phyloP scores from a whole-genome alignment of 176 grass and related monocot genomes.

The Triticum urartu region DNA sequence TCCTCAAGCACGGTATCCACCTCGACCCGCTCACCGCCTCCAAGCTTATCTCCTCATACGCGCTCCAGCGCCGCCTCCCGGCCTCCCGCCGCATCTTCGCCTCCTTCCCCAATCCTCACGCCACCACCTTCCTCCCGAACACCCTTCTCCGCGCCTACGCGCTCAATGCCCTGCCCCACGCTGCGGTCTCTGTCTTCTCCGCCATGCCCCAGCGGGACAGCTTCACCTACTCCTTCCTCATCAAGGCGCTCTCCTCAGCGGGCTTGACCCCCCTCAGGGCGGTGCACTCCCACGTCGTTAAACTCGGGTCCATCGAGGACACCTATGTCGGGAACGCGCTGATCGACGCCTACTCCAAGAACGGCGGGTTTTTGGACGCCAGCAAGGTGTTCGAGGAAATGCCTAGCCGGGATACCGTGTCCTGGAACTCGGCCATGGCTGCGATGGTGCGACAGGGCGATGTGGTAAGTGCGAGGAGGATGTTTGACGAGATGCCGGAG shows the following conservation, averaged over 20 bases:
- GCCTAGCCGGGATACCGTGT: slow-evolving; percentile 41
- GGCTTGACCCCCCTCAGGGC: slow-evolving; percentile 30
- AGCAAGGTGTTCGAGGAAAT: slow-evolving; percentile 56
- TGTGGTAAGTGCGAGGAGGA: slow-evolving; percentile 23
- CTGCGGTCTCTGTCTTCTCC: slow-evolving; percentile 50
- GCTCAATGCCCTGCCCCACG: slow-evolving; percentile 32
- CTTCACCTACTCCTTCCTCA: slow-evolving; percentile 75
- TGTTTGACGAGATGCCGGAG: slow-evolving; percentile 74
- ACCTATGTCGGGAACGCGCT: slow-evolving; percentile 68
- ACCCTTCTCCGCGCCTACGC: slow-evolving; percentile 66
- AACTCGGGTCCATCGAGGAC: slow-evolving; percentile 50
- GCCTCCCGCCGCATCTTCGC: slow-evolving; percentile 45
- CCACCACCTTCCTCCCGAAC: slow-evolving; percentile 49
- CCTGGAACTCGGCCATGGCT: slow-evolving; percentile 60
- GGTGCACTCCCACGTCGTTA: slow-evolving; percentile 59
- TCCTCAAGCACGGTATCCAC: slow-evolving; percentile 52
- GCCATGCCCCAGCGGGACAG: slow-evolving; percentile 43
- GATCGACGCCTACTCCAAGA: slow-evolving; percentile 75
- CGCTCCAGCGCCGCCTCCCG: slow-evolving; percentile 45
- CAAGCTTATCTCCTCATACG: slow-evolving; percentile 65
- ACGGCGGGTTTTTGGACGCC: slow-evolving; percentile 15
- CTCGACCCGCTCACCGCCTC: slow-evolving; percentile 43
- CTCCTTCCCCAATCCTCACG: slow-evolving; percentile 20
- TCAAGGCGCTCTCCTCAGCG: slow-evolving; percentile 47
- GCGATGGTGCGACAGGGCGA: slow-evolving; percentile 49